Evolutionary conservation across 1,139 yeast genomes (phyloP).

Genomic region (Taiozyma sp.): DNA sequence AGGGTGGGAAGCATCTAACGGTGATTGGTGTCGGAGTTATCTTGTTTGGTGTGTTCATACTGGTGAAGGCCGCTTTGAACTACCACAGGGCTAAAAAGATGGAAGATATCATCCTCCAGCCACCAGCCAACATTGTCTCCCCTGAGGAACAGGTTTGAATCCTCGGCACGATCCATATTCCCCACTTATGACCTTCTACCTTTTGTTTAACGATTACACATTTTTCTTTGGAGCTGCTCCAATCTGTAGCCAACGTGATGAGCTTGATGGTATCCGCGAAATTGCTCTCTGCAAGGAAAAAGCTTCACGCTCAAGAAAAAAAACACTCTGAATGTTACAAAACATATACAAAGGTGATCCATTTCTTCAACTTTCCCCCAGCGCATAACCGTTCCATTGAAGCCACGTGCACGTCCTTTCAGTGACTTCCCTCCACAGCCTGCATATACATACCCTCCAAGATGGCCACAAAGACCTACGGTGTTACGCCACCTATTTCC

Average conservation of each 20-base stretch:
- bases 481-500: slow-evolving; percentile 91
- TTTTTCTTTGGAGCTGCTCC: background rate
- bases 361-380: background rate
- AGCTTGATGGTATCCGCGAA: background rate
- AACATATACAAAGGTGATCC: background rate
- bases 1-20: slow-evolving; percentile 1
- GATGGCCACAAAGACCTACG: slow-evolving; percentile 36
- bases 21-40: slow-evolving; percentile 51
- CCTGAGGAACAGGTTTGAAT: slow-evolving; percentile 14
- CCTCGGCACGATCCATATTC: background rate
- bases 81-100: slow-evolving; percentile 71
- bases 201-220: background rate
- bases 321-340: background rate
- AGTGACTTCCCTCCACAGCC: background rate
- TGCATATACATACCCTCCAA: background rate
- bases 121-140: slow-evolving; percentile 25
- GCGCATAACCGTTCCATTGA: background rate
- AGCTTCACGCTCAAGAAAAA: background rate
- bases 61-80: slow-evolving; percentile 63
- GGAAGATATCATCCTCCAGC: slow-evolving; percentile 57
- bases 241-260: background rate
- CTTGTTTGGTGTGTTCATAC: slow-evolving; percentile 61
- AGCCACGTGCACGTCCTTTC: background rate
- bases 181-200: background rate
- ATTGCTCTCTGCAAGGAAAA: background rate